phyloP scores from a whole-genome alignment of 495 filamentous ascomycete genomes.

The Astrocystis sublimbata region DNA sequence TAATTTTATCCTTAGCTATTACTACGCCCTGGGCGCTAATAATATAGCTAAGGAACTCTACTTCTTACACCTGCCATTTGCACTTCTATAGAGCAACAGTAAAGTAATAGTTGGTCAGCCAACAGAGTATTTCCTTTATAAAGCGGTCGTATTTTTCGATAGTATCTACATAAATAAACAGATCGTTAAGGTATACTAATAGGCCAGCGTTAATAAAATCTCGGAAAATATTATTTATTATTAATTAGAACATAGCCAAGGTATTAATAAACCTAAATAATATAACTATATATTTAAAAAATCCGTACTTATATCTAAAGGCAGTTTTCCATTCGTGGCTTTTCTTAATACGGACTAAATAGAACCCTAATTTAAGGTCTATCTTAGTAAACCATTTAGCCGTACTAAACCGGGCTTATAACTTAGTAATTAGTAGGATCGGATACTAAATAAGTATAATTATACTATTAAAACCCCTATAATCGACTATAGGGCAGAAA shows the following conservation, averaged over 20 bases:
- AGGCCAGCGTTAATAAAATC: background rate
- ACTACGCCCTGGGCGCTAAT: background rate
- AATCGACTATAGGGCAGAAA: background rate
- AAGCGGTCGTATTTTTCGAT: background rate
- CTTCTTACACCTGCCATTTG: background rate
- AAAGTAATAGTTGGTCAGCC: background rate
- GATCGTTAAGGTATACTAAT: background rate
- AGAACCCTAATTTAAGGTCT: no score
- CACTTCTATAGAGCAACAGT: background rate
- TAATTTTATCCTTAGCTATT: background rate
- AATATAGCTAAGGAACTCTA: background rate
- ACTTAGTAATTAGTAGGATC: background rate
- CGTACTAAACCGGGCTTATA: background rate
- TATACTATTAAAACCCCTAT: background rate
- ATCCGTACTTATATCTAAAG: background rate
- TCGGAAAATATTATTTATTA: background rate
- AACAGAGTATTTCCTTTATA: background rate
- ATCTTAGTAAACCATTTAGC: background rate
- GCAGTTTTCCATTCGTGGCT: background rate
- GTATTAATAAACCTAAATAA: no score
- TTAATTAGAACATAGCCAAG: background rate
- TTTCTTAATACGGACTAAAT: background rate
- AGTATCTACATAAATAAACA: background rate
- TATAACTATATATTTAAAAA: conserved; percentile 1
- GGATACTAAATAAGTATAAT: background rate